Evolutionary conservation across 2,329 filamentous ascomycete genomes (phyloP).

Genomic region (Colletotrichum sp.): DNA sequence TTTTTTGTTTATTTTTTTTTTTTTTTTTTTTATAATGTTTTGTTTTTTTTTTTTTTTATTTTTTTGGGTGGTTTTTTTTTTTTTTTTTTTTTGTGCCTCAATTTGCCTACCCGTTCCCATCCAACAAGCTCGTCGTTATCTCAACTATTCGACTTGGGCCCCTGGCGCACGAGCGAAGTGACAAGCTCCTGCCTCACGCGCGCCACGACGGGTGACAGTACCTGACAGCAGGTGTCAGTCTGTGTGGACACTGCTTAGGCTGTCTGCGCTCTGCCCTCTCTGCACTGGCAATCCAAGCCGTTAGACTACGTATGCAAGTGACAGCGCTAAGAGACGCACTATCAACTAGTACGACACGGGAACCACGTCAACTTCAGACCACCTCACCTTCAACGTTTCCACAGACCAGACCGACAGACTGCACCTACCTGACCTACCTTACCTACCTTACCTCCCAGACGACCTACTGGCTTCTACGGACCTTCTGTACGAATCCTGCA

Average conservation of each 20-base stretch:
- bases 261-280: not conserved
- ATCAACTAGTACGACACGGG: not conserved
- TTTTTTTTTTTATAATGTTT: too few species aligned
- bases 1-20: too few species aligned
- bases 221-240: conserved; percentile 11
- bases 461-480: not conserved
- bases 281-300: conserved; percentile 10
- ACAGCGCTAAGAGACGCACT: conserved; percentile 14
- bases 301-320: conserved; percentile 18
- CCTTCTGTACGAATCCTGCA: not conserved
- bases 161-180: not conserved
- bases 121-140: not conserved
- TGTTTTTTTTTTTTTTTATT: too few species aligned
- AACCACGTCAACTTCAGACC: conserved; percentile 16
- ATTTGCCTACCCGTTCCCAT: not conserved
- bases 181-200: not conserved
- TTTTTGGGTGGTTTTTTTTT: too few species aligned
- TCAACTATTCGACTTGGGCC: not conserved
- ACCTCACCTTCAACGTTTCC: not conserved
- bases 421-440: not conserved
- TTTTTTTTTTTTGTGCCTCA: not conserved
- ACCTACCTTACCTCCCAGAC: not conserved
- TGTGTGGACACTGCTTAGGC: not conserved
- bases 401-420: not conserved
- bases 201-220: not conserved